phyloP scores from a whole-genome alignment of 1,139 yeast genomes.

The Yamadazyma epiphylla region DNA sequence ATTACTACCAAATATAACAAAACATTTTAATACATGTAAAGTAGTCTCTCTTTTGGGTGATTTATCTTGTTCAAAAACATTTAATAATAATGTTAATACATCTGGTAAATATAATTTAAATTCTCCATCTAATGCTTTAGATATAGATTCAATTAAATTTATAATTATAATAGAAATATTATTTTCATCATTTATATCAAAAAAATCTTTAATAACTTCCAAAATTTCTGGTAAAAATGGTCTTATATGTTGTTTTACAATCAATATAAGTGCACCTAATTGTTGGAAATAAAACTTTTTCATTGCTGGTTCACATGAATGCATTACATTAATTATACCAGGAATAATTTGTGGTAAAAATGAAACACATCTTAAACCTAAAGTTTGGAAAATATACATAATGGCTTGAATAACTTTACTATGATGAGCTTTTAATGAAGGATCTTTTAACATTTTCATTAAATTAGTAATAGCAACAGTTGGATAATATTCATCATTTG shows the following conservation, averaged over 20 bases:
- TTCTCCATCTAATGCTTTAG: conserved; percentile 86
- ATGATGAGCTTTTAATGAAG: conserved; percentile 81
- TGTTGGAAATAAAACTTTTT: conserved; percentile 90
- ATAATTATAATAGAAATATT: conserved; percentile 78
- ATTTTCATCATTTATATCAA: conserved; percentile 46
- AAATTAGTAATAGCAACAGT: conserved; percentile 88
- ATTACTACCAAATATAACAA: conserved; percentile 86
- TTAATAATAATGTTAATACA: conserved; percentile 69
- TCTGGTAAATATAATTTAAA: conserved; percentile 81
- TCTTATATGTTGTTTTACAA: conserved; percentile 87
- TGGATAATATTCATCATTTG: conserved; percentile 90
- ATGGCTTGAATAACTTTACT: conserved; percentile 81
- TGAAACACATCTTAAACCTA: conserved; percentile 85
- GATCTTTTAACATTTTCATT: conserved; percentile 79
- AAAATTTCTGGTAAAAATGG: conserved; percentile 80
- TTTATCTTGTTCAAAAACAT: conserved; percentile 75
- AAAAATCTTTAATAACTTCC: conserved; percentile 70
- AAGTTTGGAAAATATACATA: conserved; percentile 82
- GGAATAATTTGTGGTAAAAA: conserved; percentile 86
- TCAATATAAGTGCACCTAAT: conserved; percentile 69
- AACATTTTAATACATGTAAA: conserved; percentile 72
- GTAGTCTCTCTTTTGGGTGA: conserved; percentile 64
- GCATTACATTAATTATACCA: conserved; percentile 82
- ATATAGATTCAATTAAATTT: conserved; percentile 76
- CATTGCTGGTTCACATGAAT: conserved; percentile 75